Evolutionary conservation across 805 yeast species (phyloP).

Genomic region (Ogataea salicorniae): DNA sequence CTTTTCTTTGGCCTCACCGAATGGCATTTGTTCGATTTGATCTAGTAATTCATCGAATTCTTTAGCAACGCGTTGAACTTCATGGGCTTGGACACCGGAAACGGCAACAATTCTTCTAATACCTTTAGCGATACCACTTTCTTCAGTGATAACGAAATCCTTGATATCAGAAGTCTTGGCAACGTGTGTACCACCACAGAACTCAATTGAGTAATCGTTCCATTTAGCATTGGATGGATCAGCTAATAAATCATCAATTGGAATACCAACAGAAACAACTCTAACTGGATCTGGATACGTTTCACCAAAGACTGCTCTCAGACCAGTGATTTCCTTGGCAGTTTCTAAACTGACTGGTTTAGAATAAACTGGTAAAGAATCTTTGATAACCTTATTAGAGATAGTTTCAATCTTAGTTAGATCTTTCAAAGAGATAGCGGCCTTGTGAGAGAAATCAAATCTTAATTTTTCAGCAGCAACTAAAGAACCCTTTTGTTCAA

Average conservation of each 20-base stretch:
- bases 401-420: constrained; percentile 70
- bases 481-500: constrained; percentile 95
- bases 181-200: constrained; percentile 99
- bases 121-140: constrained; percentile 97
- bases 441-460: constrained; percentile 93
- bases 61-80: constrained; percentile 78
- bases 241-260: constrained; percentile 74
- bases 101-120: constrained; percentile 97
- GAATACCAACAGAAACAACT: constrained; percentile 91
- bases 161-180: constrained; percentile 88
- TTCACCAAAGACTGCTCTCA: constrained; percentile 98
- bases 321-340: constrained; percentile 75
- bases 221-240: constrained; percentile 72
- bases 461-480: constrained; percentile 94
- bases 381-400: constrained; percentile 64
- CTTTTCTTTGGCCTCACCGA: constrained; percentile 76
- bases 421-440: constrained; percentile 69
- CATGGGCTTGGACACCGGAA: constrained; percentile 85
- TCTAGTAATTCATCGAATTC: constrained; percentile 62
- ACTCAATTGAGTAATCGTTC: constrained; percentile 78
- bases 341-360: constrained; percentile 71
- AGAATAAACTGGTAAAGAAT: constrained; percentile 68
- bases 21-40: constrained; percentile 56
- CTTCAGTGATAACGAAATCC: constrained; percentile 85
- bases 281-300: constrained; percentile 98